Percentiles rank a stretch among this genome's conserved stretches.
phyloP scores from a whole-genome alignment of 495 filamentous ascomycete genomes.

The Penicillium parvum region DNA sequence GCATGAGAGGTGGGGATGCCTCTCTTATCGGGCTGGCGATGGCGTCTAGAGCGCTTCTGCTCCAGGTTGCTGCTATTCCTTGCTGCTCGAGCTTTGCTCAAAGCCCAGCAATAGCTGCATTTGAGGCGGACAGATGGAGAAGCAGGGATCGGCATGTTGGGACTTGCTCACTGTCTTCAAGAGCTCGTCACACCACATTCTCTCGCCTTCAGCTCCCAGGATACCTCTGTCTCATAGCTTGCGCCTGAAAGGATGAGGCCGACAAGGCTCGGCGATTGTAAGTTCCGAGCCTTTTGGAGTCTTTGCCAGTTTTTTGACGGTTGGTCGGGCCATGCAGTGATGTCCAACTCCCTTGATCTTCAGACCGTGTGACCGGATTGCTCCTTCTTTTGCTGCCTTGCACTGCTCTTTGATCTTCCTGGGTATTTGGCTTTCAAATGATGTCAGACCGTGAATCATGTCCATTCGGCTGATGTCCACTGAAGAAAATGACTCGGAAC shows the following conservation, averaged over 20 bases:
- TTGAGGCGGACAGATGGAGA: conserved; percentile 10
- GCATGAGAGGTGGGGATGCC: conserved; percentile 17
- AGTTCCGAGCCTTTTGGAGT: conserved; percentile 5
- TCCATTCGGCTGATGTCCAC: conserved; percentile 1
- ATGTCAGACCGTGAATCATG: conserved; percentile 22
- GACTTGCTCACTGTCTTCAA: neutral
- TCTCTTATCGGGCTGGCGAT: conserved; percentile 11
- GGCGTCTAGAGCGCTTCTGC: conserved; percentile 43
- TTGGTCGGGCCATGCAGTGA: conserved; percentile 32
- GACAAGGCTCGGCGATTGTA: conserved; percentile 9
- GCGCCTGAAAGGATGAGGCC: conserved; percentile 12
- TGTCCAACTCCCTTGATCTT: conserved; percentile 33
- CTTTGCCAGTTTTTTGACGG: conserved; percentile 17
- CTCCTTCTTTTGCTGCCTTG: conserved; percentile 13
- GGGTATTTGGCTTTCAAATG: conserved; percentile 14
- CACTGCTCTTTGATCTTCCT: conserved; percentile 15
- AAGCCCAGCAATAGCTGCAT: conserved; percentile 29
- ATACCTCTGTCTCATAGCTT: conserved; percentile 13
- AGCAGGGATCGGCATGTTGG: conserved; percentile 13
- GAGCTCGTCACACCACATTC: neutral
- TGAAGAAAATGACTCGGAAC: conserved; percentile 6
- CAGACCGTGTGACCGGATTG: conserved; percentile 22
- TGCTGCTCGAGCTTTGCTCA: no score
- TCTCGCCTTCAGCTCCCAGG: conserved; percentile 8
- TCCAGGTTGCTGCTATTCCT: conserved; percentile 6